Evolutionary conservation across 2,329 filamentous ascomycete species (phyloP).

Genomic region (Colletotrichum tanaceti): DNA sequence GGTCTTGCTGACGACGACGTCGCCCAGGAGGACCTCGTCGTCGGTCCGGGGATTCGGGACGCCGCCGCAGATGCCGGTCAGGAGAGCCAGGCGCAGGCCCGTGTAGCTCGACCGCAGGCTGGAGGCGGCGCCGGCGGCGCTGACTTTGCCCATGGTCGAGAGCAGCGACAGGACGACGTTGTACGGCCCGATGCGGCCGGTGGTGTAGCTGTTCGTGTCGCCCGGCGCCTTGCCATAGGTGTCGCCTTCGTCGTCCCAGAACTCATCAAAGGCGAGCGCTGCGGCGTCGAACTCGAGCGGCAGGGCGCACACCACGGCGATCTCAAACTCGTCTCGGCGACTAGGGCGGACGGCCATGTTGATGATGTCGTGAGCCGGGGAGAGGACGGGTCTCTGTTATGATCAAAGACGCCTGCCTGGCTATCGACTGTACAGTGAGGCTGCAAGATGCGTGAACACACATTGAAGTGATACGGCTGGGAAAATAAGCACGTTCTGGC

Average conservation of each 20-base stretch:
- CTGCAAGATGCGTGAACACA: no score
- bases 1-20: constrained; percentile 49
- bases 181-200: constrained; percentile 45
- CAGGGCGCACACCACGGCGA: constrained; percentile 48
- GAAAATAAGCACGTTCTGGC: no score
- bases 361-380: no score
- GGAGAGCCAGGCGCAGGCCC: constrained; percentile 48
- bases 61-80: constrained; percentile 56
- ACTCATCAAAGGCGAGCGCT: constrained; percentile 44
- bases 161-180: constrained; percentile 47
- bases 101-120: constrained; percentile 51
- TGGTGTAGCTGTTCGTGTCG: constrained; percentile 47
- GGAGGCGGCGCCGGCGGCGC: constrained; percentile 44
- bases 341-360: background rate
- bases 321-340: constrained; percentile 34
- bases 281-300: constrained; percentile 44
- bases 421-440: no score
- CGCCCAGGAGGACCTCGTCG: constrained; percentile 46
- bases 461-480: no score
- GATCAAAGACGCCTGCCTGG: no score
- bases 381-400: no score
- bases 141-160: constrained; percentile 46
- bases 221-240: constrained; percentile 43
- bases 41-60: constrained; percentile 42
- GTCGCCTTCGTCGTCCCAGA: constrained; percentile 45